A percentile compares a stretch with the other conserved stretches of the same genome.
These are phyloP conservation scores for Claviceps sp. DNA, from an alignment of 2,329 filamentous ascomycete genomes.

Conservation along the genomic window DNA sequence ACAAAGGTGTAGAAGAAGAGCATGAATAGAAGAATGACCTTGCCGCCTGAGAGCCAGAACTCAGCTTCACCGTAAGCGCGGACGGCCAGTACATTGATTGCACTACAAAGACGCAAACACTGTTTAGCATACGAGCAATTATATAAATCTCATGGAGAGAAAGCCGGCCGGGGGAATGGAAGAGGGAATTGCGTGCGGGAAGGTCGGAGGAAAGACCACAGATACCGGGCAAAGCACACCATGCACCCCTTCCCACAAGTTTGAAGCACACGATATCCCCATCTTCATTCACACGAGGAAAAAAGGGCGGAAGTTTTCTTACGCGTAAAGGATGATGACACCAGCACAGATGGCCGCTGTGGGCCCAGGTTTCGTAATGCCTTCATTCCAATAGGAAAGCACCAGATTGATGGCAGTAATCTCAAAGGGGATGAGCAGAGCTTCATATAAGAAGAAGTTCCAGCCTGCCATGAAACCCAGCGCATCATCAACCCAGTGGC, in stretches of 20 bases:
- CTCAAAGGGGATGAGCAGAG: constrained; percentile 29
- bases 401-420: constrained; percentile 29
- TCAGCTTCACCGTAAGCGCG: constrained; percentile 58
- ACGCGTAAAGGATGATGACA: constrained; percentile 43
- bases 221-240: background rate
- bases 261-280: background rate
- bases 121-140: constrained; percentile 17
- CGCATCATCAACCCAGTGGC: constrained; percentile 53
- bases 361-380: constrained; percentile 48
- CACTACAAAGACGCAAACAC: constrained; percentile 17
- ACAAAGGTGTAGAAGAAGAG: constrained; percentile 67
- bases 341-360: constrained; percentile 48
- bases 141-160: background rate
- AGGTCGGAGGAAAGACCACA: background rate
- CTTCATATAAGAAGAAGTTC: constrained; percentile 33
- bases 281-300: background rate
- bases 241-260: background rate
- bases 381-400: constrained; percentile 24
- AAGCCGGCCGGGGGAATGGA: background rate
- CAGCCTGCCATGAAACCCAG: constrained; percentile 39
- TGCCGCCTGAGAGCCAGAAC: constrained; percentile 52
- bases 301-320: constrained; percentile 16
- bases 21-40: constrained; percentile 52
- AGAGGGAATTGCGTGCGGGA: background rate
- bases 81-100: constrained; percentile 52